Base-by-base conservation (phyloP, 768 basidiomycete genomes). In the Exsudoporus frostii region DNA sequence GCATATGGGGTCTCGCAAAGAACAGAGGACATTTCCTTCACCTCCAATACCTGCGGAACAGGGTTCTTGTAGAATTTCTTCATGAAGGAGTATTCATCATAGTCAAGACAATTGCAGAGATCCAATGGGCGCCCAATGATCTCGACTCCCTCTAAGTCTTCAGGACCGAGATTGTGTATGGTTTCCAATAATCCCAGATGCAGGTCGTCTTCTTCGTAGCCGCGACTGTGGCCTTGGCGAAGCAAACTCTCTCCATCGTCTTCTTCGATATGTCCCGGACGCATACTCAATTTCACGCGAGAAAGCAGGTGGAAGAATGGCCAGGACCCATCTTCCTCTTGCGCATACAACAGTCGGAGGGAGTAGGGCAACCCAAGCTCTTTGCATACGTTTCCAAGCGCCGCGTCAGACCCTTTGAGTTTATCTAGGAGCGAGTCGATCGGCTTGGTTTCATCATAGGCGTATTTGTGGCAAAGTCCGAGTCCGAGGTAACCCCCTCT, bases 401-500 rank as follows among this genome's bases (percentile, higher is more conserved):
- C 32, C 1, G n/a, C n/a, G n/a, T 55, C 57, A 0, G 47, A 27
- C 2, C 54, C 50, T 36, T 58, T 52, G 10, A 55, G 43, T 13
- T 29, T 29, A 19, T 45, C 43, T 9, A 55, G 9, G 4, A 41
- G 46, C 13, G 44, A 41, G 17, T 37, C 36, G 27, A 36, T 45
- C 3, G 36, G 53, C 30, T 51, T 55, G 3, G 19, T 39, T 14
- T 44, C 29, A 24, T 43, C 46, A 25, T 34, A 34, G 15, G 8
- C 33, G 15, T 34, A 34, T 34, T 34, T 15, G 15, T 34, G 15
- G 48, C 57, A 49, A 7, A 76, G 66, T 0, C 71, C 71, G 39
- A 74, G 73, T 2, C 68, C 73, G 11, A 78, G 53, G 14, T 63
- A 58, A 6, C 71, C 72, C 3, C 74, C 73, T 0, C 57, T 29